Conservation (phyloP, 352 stramenopile species). For the Globisporangium carolinianum region DNA sequence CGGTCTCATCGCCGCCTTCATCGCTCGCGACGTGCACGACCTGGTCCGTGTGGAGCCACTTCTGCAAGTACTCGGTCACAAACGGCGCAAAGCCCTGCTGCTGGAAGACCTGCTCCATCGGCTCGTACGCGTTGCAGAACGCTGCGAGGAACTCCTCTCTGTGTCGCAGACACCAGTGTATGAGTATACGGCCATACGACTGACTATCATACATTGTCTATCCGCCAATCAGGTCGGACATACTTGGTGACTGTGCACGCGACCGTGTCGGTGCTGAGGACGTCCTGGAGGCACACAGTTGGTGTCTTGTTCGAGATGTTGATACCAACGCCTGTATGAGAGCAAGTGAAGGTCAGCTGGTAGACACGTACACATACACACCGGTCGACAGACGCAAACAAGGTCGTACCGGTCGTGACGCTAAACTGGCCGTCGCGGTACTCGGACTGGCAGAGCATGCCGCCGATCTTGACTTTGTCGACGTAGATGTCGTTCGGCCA, state of each 20-base stretch:
- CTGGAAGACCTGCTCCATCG: conserved; percentile 78
- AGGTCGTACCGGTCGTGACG: conserved; percentile 67
- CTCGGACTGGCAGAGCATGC: conserved; percentile 87
- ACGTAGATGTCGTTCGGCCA: conserved; percentile 92
- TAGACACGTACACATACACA: background rate
- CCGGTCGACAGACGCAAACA: background rate
- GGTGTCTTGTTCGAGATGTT: conserved; percentile 87
- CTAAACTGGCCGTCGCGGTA: conserved; percentile 72
- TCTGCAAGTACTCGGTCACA: conserved; percentile 70
- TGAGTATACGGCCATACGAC: background rate
- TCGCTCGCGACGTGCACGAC: conserved; percentile 67
- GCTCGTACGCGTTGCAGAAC: conserved; percentile 85
- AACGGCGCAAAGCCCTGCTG: conserved; percentile 83
- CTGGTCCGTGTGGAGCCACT: conserved; percentile 83
- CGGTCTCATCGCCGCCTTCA: conserved; percentile 16
- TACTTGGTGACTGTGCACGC: conserved; percentile 77
- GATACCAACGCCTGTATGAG: conserved; percentile 63
- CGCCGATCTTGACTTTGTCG: conserved; percentile 84
- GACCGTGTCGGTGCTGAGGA: conserved; percentile 46
- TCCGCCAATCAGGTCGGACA: conserved; percentile 5
- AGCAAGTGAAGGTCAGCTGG: too few relatives aligned
- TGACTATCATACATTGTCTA: too few relatives aligned
- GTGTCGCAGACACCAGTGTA: background rate
- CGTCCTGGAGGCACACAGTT: conserved; percentile 83
- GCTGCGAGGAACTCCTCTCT: conserved; percentile 84